phyloP scores from a whole-genome alignment of 768 basidiomycete genomes.

The Termitomyces sp. region DNA sequence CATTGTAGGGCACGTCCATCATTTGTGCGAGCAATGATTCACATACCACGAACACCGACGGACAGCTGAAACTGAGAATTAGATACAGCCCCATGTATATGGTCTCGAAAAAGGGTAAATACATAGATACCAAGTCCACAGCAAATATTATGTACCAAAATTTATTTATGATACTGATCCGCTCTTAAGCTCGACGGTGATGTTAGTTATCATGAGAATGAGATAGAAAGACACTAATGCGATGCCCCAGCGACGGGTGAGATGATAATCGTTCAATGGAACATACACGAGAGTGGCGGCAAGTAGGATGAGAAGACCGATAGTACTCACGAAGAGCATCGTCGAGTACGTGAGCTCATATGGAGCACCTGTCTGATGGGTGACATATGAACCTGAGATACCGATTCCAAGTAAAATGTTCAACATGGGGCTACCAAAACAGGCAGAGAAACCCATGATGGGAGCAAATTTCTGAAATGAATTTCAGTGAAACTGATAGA shows the following conservation, averaged over 20 bases:
- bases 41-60: not conserved
- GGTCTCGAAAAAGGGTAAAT: not conserved
- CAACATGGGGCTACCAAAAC: conserved; percentile 91
- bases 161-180: conserved; percentile 3
- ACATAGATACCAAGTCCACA: not conserved
- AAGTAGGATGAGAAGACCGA: conserved; percentile 77
- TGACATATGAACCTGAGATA: conserved; percentile 85
- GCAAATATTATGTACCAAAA: not conserved
- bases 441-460: conserved; percentile 94
- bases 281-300: conserved; percentile 76
- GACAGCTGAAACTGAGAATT: too few species aligned
- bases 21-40: too few species aligned
- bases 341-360: conserved; percentile 75
- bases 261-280: conserved; percentile 76
- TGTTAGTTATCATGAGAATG: conserved; percentile 71
- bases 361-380: conserved; percentile 54
- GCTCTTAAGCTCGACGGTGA: conserved; percentile 67
- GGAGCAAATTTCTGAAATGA: conserved; percentile 67
- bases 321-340: conserved; percentile 78
- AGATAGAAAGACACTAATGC: conserved; percentile 72
- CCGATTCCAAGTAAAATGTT: conserved; percentile 91
- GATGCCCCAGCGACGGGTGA: conserved; percentile 79
- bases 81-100: not conserved
- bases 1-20: not conserved
- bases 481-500: not conserved